Percentiles rank a stretch among this genome's conserved stretches.
These are phyloP conservation scores for Trichophyton benhamiae DNA, from an alignment of 2,329 filamentous ascomycete species.

Conservation along the genomic window DNA sequence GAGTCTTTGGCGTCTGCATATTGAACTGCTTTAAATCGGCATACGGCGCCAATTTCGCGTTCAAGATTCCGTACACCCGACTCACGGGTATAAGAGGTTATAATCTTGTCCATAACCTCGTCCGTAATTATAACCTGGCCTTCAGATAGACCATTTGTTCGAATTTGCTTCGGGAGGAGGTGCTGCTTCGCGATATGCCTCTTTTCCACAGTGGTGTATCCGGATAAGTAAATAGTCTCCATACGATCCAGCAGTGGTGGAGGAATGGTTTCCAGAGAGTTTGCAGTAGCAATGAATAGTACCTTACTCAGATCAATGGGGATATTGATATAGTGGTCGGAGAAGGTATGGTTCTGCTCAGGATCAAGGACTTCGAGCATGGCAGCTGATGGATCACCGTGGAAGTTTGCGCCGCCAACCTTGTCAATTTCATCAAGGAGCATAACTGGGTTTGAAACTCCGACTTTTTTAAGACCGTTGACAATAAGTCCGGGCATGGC, in stretches of 20 bases:
- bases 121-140: conserved; percentile 65
- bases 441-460: conserved; percentile 89
- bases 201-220: conserved; percentile 96
- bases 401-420: conserved; percentile 77
- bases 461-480: conserved; percentile 86
- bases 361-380: conserved; percentile 98
- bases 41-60: conserved; percentile 87
- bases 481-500: conserved; percentile 98
- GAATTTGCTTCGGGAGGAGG: conserved; percentile 91
- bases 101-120: conserved; percentile 86
- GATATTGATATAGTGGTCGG: conserved; percentile 91
- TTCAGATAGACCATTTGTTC: conserved; percentile 68
- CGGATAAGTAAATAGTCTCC: conserved; percentile 87
- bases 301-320: conserved; percentile 94
- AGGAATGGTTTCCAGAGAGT: conserved; percentile 87
- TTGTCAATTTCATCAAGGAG: conserved; percentile 97
- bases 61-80: conserved; percentile 92
- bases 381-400: conserved; percentile 89
- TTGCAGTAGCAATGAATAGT: conserved; percentile 93
- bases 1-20: conserved; percentile 80
- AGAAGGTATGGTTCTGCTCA: conserved; percentile 90
- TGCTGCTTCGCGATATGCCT: conserved; percentile 86
- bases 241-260: conserved; percentile 89
- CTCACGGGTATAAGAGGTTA: conserved; percentile 91
- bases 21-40: conserved; percentile 88